Conservation (phyloP, 1,284 basidiomycete species). For the Ceratobasidium sp. region DNA sequence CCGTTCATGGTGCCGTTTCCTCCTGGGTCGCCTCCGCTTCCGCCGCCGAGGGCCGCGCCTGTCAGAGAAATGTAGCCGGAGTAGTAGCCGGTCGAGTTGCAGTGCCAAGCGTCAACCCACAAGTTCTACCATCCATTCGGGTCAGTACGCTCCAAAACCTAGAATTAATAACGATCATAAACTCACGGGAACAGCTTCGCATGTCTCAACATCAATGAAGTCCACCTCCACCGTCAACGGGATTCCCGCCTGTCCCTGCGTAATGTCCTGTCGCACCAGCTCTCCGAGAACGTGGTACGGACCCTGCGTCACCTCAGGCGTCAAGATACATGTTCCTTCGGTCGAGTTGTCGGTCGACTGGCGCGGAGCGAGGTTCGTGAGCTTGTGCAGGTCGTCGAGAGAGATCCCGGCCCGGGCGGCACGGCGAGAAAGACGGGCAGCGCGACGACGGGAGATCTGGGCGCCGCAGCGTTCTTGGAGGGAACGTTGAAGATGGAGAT, state of each 20-base stretch:
- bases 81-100: slow-evolving; percentile 60
- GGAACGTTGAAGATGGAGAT: slow-evolving; percentile 30
- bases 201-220: slow-evolving; percentile 80
- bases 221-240: slow-evolving; percentile 73
- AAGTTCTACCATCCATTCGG: slow-evolving; percentile 57
- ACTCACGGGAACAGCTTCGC: slow-evolving; percentile 68
- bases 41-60: slow-evolving; percentile 17
- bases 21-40: slow-evolving; percentile 2
- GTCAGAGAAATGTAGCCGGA: slow-evolving; percentile 55
- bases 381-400: slow-evolving; percentile 21
- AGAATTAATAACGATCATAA: background rate
- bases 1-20: slow-evolving; percentile 13
- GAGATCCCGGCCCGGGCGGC: slow-evolving; percentile 21
- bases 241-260: slow-evolving; percentile 67
- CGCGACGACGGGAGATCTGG: slow-evolving; percentile 31
- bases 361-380: slow-evolving; percentile 6
- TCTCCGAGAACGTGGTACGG: slow-evolving; percentile 64
- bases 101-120: slow-evolving; percentile 78
- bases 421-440: slow-evolving; percentile 15
- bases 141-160: background rate
- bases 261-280: slow-evolving; percentile 64
- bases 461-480: slow-evolving; percentile 19
- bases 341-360: slow-evolving; percentile 33
- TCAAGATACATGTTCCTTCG: slow-evolving; percentile 33
- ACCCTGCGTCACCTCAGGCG: slow-evolving; percentile 60